Conservation (phyloP, 164 flowering plant species). For the Aristolochia californica region DNA sequence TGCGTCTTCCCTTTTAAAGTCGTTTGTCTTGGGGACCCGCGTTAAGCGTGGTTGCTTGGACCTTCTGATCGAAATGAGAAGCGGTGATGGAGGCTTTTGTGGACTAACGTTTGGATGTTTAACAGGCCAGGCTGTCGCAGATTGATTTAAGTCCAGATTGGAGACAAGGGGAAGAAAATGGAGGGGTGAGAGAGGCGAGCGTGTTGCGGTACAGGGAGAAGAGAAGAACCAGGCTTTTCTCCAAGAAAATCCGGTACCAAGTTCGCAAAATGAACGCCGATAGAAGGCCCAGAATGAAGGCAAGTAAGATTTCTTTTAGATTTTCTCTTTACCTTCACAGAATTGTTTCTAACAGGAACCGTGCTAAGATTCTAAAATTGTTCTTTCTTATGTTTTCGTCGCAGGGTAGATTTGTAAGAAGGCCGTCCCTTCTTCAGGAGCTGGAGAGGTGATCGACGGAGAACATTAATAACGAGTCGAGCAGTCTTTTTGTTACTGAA, state of each 20-base stretch:
- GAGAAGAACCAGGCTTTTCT: constrained; percentile 66
- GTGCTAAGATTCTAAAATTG: neutral
- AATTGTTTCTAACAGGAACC: neutral
- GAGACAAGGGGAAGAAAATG: constrained; percentile 12
- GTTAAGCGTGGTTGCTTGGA: too few species aligned
- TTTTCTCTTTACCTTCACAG: too few species aligned
- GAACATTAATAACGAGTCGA: too few species aligned
- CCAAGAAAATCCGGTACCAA: constrained; percentile 87
- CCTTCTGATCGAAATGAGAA: too few species aligned
- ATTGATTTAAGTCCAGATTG: constrained; percentile 63
- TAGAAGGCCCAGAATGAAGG: constrained; percentile 95
- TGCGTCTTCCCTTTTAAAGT: too few species aligned
- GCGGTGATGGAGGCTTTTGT: neutral
- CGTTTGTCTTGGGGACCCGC: too few species aligned
- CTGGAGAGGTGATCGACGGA: neutral
- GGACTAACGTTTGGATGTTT: constrained; percentile 6
- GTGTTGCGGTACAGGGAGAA: constrained; percentile 86
- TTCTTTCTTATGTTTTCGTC: too few species aligned
- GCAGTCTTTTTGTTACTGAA: too few species aligned
- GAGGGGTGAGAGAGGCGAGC: constrained; percentile 84
- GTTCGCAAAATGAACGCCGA: constrained; percentile 92
- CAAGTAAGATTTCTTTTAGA: constrained; percentile 9
- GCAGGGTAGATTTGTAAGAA: constrained; percentile 67
- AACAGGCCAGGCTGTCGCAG: constrained; percentile 67
- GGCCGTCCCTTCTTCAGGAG: constrained; percentile 26